Evolutionary conservation across 768 basidiomycete species (phyloP).

Genomic region (Pulveroboletus sp.): DNA sequence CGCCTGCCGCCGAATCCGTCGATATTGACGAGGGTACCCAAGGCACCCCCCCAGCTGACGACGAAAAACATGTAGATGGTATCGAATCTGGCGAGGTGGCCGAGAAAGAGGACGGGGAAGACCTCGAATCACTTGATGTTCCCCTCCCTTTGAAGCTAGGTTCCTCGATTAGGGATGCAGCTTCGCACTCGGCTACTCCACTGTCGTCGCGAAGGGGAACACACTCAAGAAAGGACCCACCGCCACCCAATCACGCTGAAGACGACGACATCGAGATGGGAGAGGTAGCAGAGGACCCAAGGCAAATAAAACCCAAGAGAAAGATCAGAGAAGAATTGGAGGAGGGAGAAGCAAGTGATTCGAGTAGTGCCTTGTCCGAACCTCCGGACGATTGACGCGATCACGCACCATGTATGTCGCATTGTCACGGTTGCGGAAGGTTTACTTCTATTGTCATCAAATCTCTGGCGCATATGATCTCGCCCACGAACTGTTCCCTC

Average conservation of each 20-base stretch:
- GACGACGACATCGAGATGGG: conserved; percentile 88
- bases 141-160: conserved; percentile 30
- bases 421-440: conserved; percentile 24
- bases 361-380: conserved; percentile 75
- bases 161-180: conserved; percentile 31
- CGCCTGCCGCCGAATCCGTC: conserved; percentile 46
- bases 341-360: conserved; percentile 84
- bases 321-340: conserved; percentile 71
- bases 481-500: conserved; percentile 47
- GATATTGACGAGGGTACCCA: conserved; percentile 26
- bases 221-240: conserved; percentile 14
- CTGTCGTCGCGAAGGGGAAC: conserved; percentile 24
- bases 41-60: conserved; percentile 20
- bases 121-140: conserved; percentile 31
- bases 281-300: conserved; percentile 76
- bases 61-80: conserved; percentile 38
- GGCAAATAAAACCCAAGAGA: conserved; percentile 44
- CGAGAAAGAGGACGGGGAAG: conserved; percentile 39
- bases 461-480: conserved; percentile 70
- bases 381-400: conserved; percentile 55
- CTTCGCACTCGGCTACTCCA: conserved; percentile 33
- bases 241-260: conserved; percentile 26
- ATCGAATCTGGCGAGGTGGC: conserved; percentile 42
- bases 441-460: conserved; percentile 67
- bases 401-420: neutral